These are phyloP conservation scores for Marasmius oreades DNA, from an alignment of 1,284 basidiomycete genomes.

Conservation along the genomic window DNA sequence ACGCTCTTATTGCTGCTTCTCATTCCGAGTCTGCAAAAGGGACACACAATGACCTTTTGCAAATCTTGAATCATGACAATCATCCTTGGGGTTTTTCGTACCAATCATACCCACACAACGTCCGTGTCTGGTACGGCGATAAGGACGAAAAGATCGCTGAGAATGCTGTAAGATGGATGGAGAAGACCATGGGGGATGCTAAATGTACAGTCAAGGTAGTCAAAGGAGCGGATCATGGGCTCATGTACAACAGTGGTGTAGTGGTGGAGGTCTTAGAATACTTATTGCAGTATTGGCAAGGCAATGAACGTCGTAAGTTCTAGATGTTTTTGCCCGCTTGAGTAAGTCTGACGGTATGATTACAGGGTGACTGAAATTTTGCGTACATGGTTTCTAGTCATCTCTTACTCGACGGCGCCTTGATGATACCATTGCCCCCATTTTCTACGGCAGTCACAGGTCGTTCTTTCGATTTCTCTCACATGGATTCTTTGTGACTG, in stretches of 20 bases:
- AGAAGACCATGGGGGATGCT: conserved; percentile 75
- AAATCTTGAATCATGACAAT: conserved; percentile 85
- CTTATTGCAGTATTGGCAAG: conserved; percentile 56
- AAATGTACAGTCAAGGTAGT: conserved; percentile 79
- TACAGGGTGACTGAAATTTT: not conserved
- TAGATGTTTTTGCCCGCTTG: not conserved
- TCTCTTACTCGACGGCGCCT: not conserved
- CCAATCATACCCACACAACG: conserved; percentile 70
- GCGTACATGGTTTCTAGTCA: not conserved
- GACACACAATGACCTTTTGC: conserved; percentile 85
- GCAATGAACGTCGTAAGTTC: not conserved
- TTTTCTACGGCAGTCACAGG: not conserved
- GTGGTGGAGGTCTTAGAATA: conserved; percentile 87
- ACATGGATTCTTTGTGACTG: not conserved
- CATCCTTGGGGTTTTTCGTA: conserved; percentile 86
- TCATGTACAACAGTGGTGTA: conserved; percentile 88
- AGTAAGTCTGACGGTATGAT: too few relatives aligned
- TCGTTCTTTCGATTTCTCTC: not conserved
- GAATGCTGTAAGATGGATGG: conserved; percentile 88
- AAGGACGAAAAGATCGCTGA: conserved; percentile 91
- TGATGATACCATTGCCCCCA: not conserved
- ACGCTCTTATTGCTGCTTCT: conserved; percentile 88
- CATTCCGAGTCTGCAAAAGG: conserved; percentile 93
- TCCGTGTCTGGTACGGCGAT: conserved; percentile 92
- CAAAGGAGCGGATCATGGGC: conserved; percentile 83